Evolutionary conservation across 2,329 filamentous ascomycete genomes (phyloP), one percentile per base, ranked within the genome.

Genomic region (Coniochaeta ligniaria): DNA sequence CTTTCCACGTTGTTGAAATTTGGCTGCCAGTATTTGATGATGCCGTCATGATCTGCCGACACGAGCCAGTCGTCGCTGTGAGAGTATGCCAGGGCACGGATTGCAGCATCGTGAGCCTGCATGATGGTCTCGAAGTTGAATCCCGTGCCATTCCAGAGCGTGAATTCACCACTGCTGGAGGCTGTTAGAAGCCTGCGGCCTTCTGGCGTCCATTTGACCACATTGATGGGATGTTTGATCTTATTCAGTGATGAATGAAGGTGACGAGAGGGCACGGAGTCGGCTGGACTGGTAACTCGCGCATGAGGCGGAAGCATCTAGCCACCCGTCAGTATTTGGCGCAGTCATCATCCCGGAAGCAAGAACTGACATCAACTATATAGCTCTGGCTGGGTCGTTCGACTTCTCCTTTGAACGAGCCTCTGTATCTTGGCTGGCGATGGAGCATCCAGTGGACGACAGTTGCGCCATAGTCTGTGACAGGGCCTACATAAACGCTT

Each of bases 91-190:
- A 93, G 81, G 11, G 90, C 88, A 67, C 92, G 85, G 65, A 96
- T 92, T 41, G 91, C 90, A 60, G 88, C 87, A 75, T 97, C 94
- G 74, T 98, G 94, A 43, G 94, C 94, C 79, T 96, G 93, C 90
- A 97, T 97, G 31, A 99, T 97, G 3, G 95, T 98, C 77, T 99
- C 95, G 69, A 99, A 99, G 74, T 99, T 98, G 83, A 99, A 99
- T 26, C 92, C 94, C 50, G 94, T 98, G 64, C 95, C 95, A 73
- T 99, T 99, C 95, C 95, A 99, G 3, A 99, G 77, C 43, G 96
- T 99, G 70, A 99, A 99, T 73, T 99, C 95, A 70, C 95, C 95
- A 72, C 94, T 98, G 66, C 92, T 96, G 0, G 93, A 96, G 24
- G 92, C 95, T 0, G 95, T 98, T 71, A 99, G 82, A 60, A 99